Evolutionary conservation across 257 asterid genomes (phyloP).

Genomic region (Penstemon eatonii): DNA sequence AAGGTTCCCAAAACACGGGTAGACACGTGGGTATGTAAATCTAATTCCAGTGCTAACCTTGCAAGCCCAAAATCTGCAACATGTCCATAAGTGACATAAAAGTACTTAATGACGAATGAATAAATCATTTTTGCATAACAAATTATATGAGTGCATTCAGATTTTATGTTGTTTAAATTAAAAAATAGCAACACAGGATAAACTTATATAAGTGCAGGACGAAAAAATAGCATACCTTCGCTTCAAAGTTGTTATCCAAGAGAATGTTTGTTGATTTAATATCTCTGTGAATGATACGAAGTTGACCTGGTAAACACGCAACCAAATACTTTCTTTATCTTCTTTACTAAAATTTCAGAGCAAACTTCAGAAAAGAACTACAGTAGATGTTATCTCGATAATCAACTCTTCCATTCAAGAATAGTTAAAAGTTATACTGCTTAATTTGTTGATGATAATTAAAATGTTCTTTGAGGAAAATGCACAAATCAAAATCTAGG

Average conservation of each 20-base stretch:
- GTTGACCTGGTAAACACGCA: constrained; percentile 59
- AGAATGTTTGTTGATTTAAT: constrained; percentile 84
- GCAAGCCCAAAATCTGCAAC: constrained; percentile 96
- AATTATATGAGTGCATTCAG: constrained; percentile 20
- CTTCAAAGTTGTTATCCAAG: constrained; percentile 80
- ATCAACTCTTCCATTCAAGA: constrained; percentile 18
- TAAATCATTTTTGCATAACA: neutral
- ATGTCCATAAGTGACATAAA: constrained; percentile 35
- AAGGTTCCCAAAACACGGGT: constrained; percentile 96
- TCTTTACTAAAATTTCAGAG: constrained; percentile 7
- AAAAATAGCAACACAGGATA: neutral
- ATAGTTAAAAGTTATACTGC: constrained; percentile 11
- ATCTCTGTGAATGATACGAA: constrained; percentile 89
- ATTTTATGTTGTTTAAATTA: constrained; percentile 3
- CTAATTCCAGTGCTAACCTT: constrained; percentile 74
- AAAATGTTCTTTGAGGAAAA: neutral
- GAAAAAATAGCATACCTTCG: constrained; percentile 48
- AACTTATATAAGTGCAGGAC: constrained; percentile 14
- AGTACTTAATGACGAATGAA: neutral
- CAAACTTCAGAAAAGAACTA: constrained; percentile 12
- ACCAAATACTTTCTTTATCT: constrained; percentile 2
- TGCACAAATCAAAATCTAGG: neutral
- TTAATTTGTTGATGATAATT: neutral
- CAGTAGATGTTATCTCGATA: neutral
- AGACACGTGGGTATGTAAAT: constrained; percentile 67